Conservation (phyloP, 768 basidiomycete species). For the Myochromella boudieri region DNA sequence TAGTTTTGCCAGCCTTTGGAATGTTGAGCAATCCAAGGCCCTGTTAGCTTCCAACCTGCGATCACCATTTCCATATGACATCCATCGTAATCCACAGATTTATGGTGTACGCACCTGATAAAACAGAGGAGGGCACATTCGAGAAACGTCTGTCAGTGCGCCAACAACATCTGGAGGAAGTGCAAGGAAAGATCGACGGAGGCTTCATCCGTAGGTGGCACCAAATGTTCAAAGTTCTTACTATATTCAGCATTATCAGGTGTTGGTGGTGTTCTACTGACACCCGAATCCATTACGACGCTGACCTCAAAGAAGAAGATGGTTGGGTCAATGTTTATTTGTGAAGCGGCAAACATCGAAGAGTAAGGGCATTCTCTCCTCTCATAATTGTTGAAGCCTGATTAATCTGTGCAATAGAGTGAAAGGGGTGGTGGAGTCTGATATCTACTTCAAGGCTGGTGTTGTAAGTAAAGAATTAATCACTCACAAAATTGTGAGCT, state of each 20-base stretch:
- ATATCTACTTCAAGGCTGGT: conserved; percentile 41
- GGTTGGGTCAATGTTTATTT: conserved; percentile 58
- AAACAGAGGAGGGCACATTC: conserved; percentile 55
- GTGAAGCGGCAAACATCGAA: conserved; percentile 53
- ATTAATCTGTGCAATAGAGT: conserved; percentile 25
- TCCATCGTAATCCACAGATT: conserved; percentile 21
- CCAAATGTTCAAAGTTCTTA: conserved; percentile 6
- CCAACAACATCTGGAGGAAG: conserved; percentile 46
- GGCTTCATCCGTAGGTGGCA: conserved; percentile 51
- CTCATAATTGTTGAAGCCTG: background rate
- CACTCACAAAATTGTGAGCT: background rate
- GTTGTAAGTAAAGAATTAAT: conserved; percentile 31
- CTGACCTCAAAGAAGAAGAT: conserved; percentile 52
- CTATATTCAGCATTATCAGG: too few species aligned
- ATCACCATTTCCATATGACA: background rate
- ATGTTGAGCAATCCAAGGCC: too few species aligned
- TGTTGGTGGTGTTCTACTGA: conserved; percentile 57
- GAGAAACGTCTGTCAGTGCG: conserved; percentile 59
- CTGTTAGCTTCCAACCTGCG: too few species aligned
- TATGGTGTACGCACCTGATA: conserved; percentile 71
- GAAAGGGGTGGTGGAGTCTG: conserved; percentile 35
- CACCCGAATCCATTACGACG: conserved; percentile 53
- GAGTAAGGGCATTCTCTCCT: conserved; percentile 27
- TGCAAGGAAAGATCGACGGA: conserved; percentile 36
- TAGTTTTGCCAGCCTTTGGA: too few species aligned